Evolutionary conservation across 2,329 filamentous ascomycete species (phyloP).

Genomic region (Pyricularia pennisetigena): DNA sequence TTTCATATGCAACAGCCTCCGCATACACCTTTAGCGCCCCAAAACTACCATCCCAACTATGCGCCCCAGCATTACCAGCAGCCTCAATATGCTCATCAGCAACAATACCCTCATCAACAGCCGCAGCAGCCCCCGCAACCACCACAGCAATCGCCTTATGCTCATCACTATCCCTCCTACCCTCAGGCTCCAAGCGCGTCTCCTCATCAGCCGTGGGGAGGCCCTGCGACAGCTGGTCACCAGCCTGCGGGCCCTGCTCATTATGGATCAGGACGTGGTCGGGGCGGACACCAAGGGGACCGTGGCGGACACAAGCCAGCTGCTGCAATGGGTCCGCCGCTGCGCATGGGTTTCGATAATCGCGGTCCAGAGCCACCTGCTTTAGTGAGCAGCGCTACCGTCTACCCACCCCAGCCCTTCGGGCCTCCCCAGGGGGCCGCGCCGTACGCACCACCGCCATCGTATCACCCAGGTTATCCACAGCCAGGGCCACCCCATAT

Average conservation of each 20-base stretch:
- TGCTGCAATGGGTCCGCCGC: conserved; percentile 41
- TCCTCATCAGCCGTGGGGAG: conserved; percentile 32
- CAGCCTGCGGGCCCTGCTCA: conserved; percentile 14
- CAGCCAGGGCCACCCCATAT: conserved; percentile 22
- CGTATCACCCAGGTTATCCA: conserved; percentile 26
- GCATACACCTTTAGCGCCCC: conserved; percentile 37
- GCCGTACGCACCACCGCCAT: conserved; percentile 16
- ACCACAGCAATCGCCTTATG: conserved; percentile 15
- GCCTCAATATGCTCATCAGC: conserved; percentile 25
- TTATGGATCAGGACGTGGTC: conserved; percentile 28
- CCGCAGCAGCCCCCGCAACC: conserved; percentile 13
- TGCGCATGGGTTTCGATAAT: conserved; percentile 42
- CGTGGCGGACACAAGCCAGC: conserved; percentile 23
- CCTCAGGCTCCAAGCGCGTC: conserved; percentile 20
- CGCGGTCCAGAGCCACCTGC: conserved; percentile 28
- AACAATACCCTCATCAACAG: conserved; percentile 12
- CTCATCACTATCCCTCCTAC: conserved; percentile 15
- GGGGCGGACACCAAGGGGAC: conserved; percentile 27
- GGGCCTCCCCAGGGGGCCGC: conserved; percentile 17
- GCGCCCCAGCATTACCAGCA: conserved; percentile 42
- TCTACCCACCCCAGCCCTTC: conserved; percentile 26
- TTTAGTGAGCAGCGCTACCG: conserved; percentile 28
- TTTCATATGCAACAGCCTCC: conserved; percentile 24
- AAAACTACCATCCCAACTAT: conserved; percentile 51
- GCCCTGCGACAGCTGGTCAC: conserved; percentile 11